Evolutionary conservation across 495 filamentous ascomycete genomes (phyloP), one percentile per base, ranked within the genome.

Genomic region (Friedmanniomyces simplex): DNA sequence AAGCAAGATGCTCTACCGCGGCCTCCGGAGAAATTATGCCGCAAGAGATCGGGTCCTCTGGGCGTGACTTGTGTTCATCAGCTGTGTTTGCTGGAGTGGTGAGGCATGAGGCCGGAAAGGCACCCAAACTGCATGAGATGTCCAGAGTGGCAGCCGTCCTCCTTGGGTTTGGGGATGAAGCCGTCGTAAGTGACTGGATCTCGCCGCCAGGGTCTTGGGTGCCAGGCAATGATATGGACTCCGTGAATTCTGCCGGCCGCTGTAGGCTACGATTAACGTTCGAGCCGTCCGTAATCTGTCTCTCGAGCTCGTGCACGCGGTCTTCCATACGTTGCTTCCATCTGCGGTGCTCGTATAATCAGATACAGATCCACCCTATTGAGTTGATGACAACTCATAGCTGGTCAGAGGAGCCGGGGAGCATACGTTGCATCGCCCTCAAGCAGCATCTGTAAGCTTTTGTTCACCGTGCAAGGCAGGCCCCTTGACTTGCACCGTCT

Each of bases 351-450:
- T 7, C 26, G 12, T 7, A 7, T 7, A 32, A 7, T n/a, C 14
- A 14, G 49, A 5, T n/a, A n/a, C n/a, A n/a, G n/a, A n/a, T n/a
- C n/a, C n/a, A n/a, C n/a, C n/a, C n/a, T n/a, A n/a, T n/a, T n/a
- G n/a, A n/a, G n/a, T n/a, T n/a, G n/a, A n/a, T n/a, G n/a, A n/a
- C n/a, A n/a, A n/a, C n/a, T n/a, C n/a, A n/a, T n/a, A n/a, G n/a
- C n/a, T 52, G 12, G 49, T 11, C 7, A 52, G 16, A 30, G 7
- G 28, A 16, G 26, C 16, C 13, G 8, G 6, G 21, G 20, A 52
- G 24, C 49, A 16, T 34, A 52, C 49, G 49, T 26, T 30, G 49
- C 49, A 30, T 52, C 49, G 20, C 28, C 26, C 49, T 52, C 49
- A 24, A 52, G 24, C 8, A 37, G 34, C 34, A 37, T 52, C 49